phyloP scores from a whole-genome alignment of 2,329 filamentous ascomycete genomes.

The Talaromyces sp. region DNA sequence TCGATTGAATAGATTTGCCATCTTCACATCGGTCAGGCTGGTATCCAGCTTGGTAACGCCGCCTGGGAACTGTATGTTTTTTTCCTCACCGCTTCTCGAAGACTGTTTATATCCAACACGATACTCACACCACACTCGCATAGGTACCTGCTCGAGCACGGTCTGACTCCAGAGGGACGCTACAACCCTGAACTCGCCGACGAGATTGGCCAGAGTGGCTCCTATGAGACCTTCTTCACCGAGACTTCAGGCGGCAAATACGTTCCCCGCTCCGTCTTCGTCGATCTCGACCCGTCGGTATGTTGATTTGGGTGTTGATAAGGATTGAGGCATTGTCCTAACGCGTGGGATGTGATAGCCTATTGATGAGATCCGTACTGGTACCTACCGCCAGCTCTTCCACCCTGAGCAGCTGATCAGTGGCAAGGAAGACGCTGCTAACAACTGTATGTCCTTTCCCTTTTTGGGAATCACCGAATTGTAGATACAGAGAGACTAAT shows the following conservation, averaged over 20 bases:
- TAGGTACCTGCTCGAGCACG: slow-evolving; percentile 69
- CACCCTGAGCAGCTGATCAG: slow-evolving; percentile 68
- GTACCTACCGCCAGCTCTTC: slow-evolving; percentile 64
- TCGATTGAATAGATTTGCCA: slow-evolving; percentile 59
- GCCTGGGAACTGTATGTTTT: slow-evolving; percentile 68
- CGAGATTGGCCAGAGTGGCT: slow-evolving; percentile 57
- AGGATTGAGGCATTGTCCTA: neutral
- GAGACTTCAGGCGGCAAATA: slow-evolving; percentile 68
- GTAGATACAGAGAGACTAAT: slow-evolving; percentile 17
- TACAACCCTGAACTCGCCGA: slow-evolving; percentile 58
- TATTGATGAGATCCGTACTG: slow-evolving; percentile 68
- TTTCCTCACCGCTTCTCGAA: slow-evolving; percentile 32
- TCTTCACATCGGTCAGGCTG: slow-evolving; percentile 70
- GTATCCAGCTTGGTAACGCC: slow-evolving; percentile 68
- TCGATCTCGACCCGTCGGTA: slow-evolving; percentile 67
- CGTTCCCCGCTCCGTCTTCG: slow-evolving; percentile 68
- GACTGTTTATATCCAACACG: slow-evolving; percentile 3
- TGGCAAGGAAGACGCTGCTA: slow-evolving; percentile 70
- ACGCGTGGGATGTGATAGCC: slow-evolving; percentile 45
- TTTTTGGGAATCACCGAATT: neutral
- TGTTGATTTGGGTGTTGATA: neutral
- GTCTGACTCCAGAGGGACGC: slow-evolving; percentile 62
- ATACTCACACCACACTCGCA: slow-evolving; percentile 6
- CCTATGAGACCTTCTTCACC: slow-evolving; percentile 68
- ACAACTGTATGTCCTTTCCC: slow-evolving; percentile 58